Base-by-base conservation (phyloP, 352 stramenopile species). In the Phytopythium sindhum region DNA sequence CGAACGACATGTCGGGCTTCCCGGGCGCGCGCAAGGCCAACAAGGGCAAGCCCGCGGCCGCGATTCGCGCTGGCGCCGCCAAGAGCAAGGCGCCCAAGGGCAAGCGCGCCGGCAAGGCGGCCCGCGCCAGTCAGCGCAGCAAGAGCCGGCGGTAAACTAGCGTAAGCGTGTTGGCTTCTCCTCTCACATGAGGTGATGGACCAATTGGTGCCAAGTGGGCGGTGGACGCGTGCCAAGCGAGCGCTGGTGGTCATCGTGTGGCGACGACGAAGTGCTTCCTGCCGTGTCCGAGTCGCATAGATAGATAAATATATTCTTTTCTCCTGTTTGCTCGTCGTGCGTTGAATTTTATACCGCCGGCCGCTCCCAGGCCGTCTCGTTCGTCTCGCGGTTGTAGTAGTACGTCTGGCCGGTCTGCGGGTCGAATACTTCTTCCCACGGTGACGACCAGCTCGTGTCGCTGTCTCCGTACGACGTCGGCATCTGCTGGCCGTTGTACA, bases 1-100 rank as follows among this genome's bases (percentile, higher is more conserved):
- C 83, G 8, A 93, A 95, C 71, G 81, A 95, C 67, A 72, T 86
- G 61, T 90, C 85, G 35, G 50, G 66, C 60, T 92, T 89, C 68
- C 82, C 81, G 4, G 80, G 83, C 29, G 65, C 63, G 12, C 73
- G 77, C 57, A 75, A 75, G 57, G 66, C 60, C 31, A 53, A 35
- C 19, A 81, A 78, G 63, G 74, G 68, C 47, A 88, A 90, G 64
- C 71, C 64, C 41, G 74, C 73, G 29, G 71, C 67, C 11, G 59
- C 73, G 10, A 37, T 63, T 4, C 67, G 67, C 6, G 65, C 64
- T 4, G 48, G 35, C 12, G 57, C 57, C 9, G 50, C 56, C 31
- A 70, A 69, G 52, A 61, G 35, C 63, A 72, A 63, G 44, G 68
- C 68, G 21, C 57, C 68, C 11, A 88, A 88, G 65, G 74, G 70